These are phyloP conservation scores for Datura wrightii DNA, from an alignment of 257 asterid genomes.

Conservation along the genomic window DNA sequence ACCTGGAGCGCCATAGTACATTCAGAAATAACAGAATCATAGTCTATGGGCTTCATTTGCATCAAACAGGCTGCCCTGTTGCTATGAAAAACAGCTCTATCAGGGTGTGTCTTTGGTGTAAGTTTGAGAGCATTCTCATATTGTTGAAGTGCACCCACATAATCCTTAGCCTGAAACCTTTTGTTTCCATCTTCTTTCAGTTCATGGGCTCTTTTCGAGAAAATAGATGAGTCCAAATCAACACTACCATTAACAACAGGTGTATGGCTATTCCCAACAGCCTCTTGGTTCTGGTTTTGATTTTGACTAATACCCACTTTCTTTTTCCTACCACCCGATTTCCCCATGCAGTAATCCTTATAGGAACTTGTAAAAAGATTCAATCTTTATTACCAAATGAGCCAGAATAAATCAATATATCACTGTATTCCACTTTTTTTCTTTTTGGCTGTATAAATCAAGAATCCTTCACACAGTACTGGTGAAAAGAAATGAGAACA, in stretches of 20 bases:
- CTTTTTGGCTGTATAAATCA: constrained; percentile 6
- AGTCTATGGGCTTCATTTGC: constrained; percentile 94
- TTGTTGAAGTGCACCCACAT: constrained; percentile 73
- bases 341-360: constrained; percentile 65
- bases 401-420: not conserved
- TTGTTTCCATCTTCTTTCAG: constrained; percentile 94
- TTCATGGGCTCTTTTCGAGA: constrained; percentile 83
- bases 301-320: constrained; percentile 55
- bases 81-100: constrained; percentile 92
- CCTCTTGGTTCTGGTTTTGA: constrained; percentile 45
- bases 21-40: constrained; percentile 81
- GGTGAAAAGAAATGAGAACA: constrained; percentile 8
- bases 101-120: constrained; percentile 78
- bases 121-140: constrained; percentile 86
- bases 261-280: constrained; percentile 43
- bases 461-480: constrained; percentile 2
- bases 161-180: constrained; percentile 81
- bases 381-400: not conserved
- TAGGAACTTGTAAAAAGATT: constrained; percentile 26
- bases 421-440: not conserved
- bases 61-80: constrained; percentile 95
- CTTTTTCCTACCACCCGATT: constrained; percentile 89
- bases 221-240: constrained; percentile 61
- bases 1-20: constrained; percentile 80
- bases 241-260: constrained; percentile 70